These are phyloP conservation scores for Daldinia grandis DNA, from an alignment of 495 filamentous ascomycete species.

Conservation along the genomic window DNA sequence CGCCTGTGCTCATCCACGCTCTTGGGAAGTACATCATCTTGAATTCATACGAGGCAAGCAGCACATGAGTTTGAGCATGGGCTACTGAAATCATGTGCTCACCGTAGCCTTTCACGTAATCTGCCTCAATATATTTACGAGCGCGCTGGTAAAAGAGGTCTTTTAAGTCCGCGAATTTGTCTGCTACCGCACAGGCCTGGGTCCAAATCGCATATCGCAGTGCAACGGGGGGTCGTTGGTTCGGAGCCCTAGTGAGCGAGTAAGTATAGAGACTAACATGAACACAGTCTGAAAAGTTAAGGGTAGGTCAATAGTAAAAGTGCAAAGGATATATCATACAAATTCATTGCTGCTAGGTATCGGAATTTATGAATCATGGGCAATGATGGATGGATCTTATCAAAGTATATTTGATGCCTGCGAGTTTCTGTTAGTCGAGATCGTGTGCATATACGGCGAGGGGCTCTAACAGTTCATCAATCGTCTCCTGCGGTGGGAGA, in stretches of 20 bases:
- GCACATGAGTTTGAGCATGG: constrained; percentile 81
- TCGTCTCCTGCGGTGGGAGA: constrained; percentile 83
- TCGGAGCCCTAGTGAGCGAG: constrained; percentile 64
- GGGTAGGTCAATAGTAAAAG: neutral
- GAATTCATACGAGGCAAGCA: constrained; percentile 88
- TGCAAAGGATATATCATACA: constrained; percentile 54
- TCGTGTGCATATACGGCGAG: neutral
- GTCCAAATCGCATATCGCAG: constrained; percentile 96
- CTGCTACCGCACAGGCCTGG: constrained; percentile 80
- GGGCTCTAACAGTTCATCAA: constrained; percentile 81
- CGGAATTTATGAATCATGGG: constrained; percentile 90
- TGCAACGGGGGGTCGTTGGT: constrained; percentile 85
- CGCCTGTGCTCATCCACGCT: constrained; percentile 91
- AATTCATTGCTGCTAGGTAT: constrained; percentile 83
- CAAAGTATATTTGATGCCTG: constrained; percentile 87
- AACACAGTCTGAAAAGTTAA: neutral
- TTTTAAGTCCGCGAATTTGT: constrained; percentile 79
- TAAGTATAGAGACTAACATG: constrained; percentile 32
- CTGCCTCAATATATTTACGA: constrained; percentile 86
- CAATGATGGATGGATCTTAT: constrained; percentile 83
- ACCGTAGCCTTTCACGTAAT: constrained; percentile 93
- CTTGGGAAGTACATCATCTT: constrained; percentile 98
- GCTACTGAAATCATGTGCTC: constrained; percentile 84
- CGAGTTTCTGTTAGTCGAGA: constrained; percentile 30
- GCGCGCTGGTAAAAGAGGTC: constrained; percentile 87